A percentile compares a stretch with the other conserved stretches of the same genome.
These are phyloP conservation scores for Rugonectria rugulosa DNA, from an alignment of 2,329 filamentous ascomycete species.

Conservation along the genomic window DNA sequence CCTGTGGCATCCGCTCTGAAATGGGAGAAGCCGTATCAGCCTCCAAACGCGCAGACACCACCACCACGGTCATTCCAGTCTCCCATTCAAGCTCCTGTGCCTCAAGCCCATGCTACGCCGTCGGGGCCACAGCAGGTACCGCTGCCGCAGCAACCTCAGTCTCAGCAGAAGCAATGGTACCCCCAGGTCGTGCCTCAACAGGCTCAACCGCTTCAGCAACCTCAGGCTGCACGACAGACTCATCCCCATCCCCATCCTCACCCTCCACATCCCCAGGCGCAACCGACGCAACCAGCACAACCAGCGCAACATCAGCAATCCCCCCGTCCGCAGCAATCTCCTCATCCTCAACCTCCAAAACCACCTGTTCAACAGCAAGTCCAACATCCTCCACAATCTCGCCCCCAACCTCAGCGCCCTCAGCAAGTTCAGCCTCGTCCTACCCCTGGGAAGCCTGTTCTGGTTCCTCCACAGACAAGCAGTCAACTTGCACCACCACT, in stretches of 20 bases:
- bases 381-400: slow-evolving; percentile 24
- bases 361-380: slow-evolving; percentile 8
- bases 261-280: slow-evolving; percentile 24
- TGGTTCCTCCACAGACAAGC: slow-evolving; percentile 46
- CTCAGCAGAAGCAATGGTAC: slow-evolving; percentile 33
- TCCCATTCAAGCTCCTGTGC: slow-evolving; percentile 12
- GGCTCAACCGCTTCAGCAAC: slow-evolving; percentile 29
- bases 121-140: slow-evolving; percentile 23
- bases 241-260: slow-evolving; percentile 30
- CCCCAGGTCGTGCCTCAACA: slow-evolving; percentile 31
- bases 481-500: slow-evolving; percentile 46
- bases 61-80: slow-evolving; percentile 38
- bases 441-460: slow-evolving; percentile 39
- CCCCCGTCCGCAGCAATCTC: slow-evolving; percentile 28
- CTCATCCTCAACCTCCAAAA: slow-evolving; percentile 32
- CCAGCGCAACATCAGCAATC: slow-evolving; percentile 27
- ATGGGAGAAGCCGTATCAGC: slow-evolving; percentile 53
- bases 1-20: slow-evolving; percentile 43
- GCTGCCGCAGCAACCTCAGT: slow-evolving; percentile 19
- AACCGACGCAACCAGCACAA: slow-evolving; percentile 31
- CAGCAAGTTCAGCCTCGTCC: slow-evolving; percentile 36
- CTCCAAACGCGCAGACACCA: slow-evolving; percentile 39
- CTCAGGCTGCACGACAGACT: slow-evolving; percentile 28
- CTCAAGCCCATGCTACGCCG: slow-evolving; percentile 30
- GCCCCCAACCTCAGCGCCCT: slow-evolving; percentile 28